Evolutionary conservation across 2,329 filamentous ascomycete genomes (phyloP), one percentile per base, ranked within the genome.

Genomic region (Phyllosticta capitalensis): DNA sequence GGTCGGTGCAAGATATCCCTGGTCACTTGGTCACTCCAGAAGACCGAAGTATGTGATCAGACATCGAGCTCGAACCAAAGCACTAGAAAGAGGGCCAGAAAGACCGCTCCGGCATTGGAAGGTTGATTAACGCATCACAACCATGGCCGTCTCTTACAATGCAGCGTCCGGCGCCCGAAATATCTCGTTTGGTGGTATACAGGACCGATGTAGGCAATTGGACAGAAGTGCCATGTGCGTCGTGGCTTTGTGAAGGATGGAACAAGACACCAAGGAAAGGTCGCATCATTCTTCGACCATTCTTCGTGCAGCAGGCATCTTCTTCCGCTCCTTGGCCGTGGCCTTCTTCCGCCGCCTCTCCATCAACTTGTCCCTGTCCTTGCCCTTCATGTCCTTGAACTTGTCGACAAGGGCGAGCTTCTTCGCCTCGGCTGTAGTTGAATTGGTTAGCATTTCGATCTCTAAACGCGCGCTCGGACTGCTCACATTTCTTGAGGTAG

Each of bases 311-410:
- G 67, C 65, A 12, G 78, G 78, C 77, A 80, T 79, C 57, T 74
- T 74, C 68, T 70, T 95, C 78, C 88, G 88, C 80, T 97, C 94
- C 78, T 88, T 92, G 9, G 83, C 79, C 0, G 89, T 84, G 57
- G 90, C 79, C 86, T 96, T 96, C 86, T 96, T 96, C 74, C 90
- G 79, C 76, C 88, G 85, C 71, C 89, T 81, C 79, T 95, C 90
- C 67, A 97, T 89, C 14, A 87, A 85, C 76, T 86, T 88, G 63
- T 95, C 88, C 61, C 91, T 83, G 74, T 96, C 48, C 50, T 60
- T 56, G 38, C 58, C 54, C 49, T 56, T 60, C 58, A 56, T 60
- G 54, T 30, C 52, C 48, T 54, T 33, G 30, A 60, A 60, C 12
- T 60, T 54, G 17, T 60, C 58, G 21, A 60, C 54, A 48, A 60